A percentile compares a stretch with the other conserved stretches of the same genome.
Conservation (phyloP, 2,329 filamentous ascomycete species). For the Metarhizium guizhouense region DNA sequence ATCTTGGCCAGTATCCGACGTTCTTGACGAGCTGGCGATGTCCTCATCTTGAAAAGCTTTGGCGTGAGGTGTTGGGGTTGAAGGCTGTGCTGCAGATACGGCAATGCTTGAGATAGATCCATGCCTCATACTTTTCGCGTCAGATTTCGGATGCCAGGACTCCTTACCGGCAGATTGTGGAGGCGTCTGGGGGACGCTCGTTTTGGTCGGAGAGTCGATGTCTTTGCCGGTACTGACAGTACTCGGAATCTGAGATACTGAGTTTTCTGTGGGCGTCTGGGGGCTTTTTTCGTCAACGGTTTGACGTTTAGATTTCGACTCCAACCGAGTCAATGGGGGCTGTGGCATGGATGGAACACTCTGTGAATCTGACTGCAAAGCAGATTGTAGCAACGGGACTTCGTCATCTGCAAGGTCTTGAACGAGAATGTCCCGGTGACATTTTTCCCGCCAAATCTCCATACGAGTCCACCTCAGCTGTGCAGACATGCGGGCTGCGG, state of each 20-base stretch:
- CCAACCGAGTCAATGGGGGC: conserved; percentile 13
- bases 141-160: conserved; percentile 11
- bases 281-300: conserved; percentile 16
- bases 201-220: conserved; percentile 18
- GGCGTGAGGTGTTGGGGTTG: conserved; percentile 13
- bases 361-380: conserved; percentile 4
- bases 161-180: conserved; percentile 19
- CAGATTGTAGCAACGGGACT: conserved; percentile 8
- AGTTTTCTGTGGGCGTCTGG: conserved; percentile 17
- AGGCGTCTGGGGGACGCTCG: conserved; percentile 19
- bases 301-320: conserved; percentile 18
- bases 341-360: conserved; percentile 17
- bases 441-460: conserved; percentile 86
- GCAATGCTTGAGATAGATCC: conserved; percentile 23
- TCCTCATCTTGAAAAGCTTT: conserved; percentile 13
- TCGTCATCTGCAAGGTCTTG: conserved; percentile 77
- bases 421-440: conserved; percentile 78
- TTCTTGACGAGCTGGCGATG: conserved; percentile 8
- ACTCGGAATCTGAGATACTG: conserved; percentile 11
- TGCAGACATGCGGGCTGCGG: conserved; percentile 75
- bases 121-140: conserved; percentile 16
- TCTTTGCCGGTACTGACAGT: conserved; percentile 11
- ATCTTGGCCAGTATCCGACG: conserved; percentile 19
- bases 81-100: conserved; percentile 16
- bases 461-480: conserved; percentile 91